A percentile compares a stretch with the other conserved stretches of the same genome.
These are phyloP conservation scores for Lactifluus hygrophoroides DNA, from an alignment of 768 basidiomycete genomes.

Conservation along the genomic window DNA sequence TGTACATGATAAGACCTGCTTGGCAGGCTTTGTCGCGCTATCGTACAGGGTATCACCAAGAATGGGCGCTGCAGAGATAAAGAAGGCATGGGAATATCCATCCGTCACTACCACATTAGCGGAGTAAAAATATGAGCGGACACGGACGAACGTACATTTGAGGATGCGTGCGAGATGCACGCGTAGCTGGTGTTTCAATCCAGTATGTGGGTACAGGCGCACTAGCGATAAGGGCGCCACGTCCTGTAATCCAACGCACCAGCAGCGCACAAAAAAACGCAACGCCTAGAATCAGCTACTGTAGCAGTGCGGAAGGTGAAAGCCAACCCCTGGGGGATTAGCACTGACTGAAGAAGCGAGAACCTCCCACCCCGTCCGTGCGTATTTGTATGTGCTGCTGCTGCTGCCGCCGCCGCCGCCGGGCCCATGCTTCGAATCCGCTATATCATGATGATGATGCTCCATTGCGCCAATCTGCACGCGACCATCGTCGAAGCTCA, in stretches of 20 bases:
- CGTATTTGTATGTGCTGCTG: not conserved
- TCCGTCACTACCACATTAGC: not conserved
- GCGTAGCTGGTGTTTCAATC: slow-evolving; percentile 21
- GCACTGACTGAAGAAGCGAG: slow-evolving; percentile 18
- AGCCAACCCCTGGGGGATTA: not conserved
- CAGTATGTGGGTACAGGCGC: slow-evolving; percentile 16
- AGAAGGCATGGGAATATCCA: not conserved
- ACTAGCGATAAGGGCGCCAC: slow-evolving; percentile 14
- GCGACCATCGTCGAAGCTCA: slow-evolving; percentile 11
- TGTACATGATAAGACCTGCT: not conserved
- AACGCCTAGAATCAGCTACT: not conserved
- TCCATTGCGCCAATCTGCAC: slow-evolving; percentile 2
- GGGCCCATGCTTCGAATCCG: too few species aligned
- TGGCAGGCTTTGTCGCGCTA: not conserved
- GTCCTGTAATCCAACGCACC: too few species aligned
- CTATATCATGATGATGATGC: too few species aligned
- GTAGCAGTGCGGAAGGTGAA: not conserved
- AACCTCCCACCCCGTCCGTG: slow-evolving; percentile 17
- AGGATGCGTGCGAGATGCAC: slow-evolving; percentile 16
- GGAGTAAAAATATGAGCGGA: not conserved
- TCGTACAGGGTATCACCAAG: slow-evolving; percentile 18
- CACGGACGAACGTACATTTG: not conserved
- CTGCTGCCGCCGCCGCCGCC: not conserved
- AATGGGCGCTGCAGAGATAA: slow-evolving; percentile 11
- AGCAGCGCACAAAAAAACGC: too few species aligned